phyloP scores from a whole-genome alignment of 129 eudicot species.

The Saposhnikovia divaricata region DNA sequence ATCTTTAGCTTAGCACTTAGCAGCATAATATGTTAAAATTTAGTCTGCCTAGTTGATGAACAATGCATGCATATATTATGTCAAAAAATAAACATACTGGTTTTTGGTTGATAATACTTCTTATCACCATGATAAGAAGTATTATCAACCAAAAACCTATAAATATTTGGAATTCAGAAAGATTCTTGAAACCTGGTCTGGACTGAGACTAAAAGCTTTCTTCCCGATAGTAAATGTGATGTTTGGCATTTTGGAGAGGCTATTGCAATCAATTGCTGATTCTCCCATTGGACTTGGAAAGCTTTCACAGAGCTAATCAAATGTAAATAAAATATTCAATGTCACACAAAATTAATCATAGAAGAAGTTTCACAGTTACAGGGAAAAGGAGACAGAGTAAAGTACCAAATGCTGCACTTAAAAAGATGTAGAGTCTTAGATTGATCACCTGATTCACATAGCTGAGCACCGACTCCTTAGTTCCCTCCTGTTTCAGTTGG shows the following conservation, averaged over 20 bases:
- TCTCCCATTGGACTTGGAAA: conserved; percentile 89
- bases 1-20: background rate
- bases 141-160: background rate
- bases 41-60: background rate
- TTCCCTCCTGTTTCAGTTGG: conserved; percentile 49
- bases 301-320: conserved; percentile 68
- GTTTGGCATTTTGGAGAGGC: conserved; percentile 52
- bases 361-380: background rate
- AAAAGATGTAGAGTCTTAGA: background rate
- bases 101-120: no score
- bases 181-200: conserved; percentile 61
- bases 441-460: conserved; percentile 65
- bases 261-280: conserved; percentile 62
- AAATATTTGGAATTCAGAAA: background rate
- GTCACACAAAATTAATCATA: background rate
- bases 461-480: conserved; percentile 51
- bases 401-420: background rate
- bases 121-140: background rate
- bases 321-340: background rate
- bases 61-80: background rate
- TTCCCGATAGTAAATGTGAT: conserved; percentile 70
- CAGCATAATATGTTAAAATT: background rate
- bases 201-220: conserved; percentile 54
- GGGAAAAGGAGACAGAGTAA: background rate
- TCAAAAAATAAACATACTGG: background rate